Percentiles rank a stretch among this genome's conserved stretches.
Evolutionary conservation across 1,284 basidiomycete species (phyloP).

Genomic region (Ustilago lituana): DNA sequence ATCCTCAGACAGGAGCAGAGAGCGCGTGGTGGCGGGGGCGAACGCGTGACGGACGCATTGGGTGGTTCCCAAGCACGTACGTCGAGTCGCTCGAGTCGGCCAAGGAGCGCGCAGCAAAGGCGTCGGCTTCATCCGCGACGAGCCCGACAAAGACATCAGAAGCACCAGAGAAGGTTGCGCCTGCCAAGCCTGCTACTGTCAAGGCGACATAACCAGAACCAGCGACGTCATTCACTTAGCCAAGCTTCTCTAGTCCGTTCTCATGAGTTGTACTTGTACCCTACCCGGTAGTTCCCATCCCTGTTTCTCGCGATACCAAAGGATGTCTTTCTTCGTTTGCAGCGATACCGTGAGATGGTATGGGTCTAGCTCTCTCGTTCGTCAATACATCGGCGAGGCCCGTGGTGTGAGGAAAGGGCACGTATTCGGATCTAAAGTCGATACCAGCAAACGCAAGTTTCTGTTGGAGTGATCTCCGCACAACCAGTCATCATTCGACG

Average conservation of each 20-base stretch:
- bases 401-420: too few relatives aligned
- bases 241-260: too few relatives aligned
- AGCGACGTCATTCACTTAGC: too few relatives aligned
- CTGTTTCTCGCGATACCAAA: constrained; percentile 1
- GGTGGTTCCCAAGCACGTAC: constrained; percentile 88
- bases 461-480: too few relatives aligned
- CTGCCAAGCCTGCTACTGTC: constrained; percentile 23
- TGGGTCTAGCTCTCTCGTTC: too few relatives aligned
- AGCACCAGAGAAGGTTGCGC: constrained; percentile 22
- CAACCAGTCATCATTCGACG: too few relatives aligned
- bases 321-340: too few relatives aligned
- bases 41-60: constrained; percentile 89
- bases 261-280: constrained; percentile 21
- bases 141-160: constrained; percentile 8
- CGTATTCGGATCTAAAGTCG: too few relatives aligned
- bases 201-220: constrained; percentile 43
- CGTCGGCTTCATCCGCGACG: constrained; percentile 11
- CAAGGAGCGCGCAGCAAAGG: constrained; percentile 56
- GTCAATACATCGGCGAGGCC: too few relatives aligned
- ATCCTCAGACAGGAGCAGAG: constrained; percentile 72
- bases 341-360: too few relatives aligned
- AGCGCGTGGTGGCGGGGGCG: constrained; percentile 96
- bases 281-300: too few relatives aligned
- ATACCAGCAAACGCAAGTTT: too few relatives aligned
- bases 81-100: constrained; percentile 66